These are phyloP conservation scores for Acorus calamus DNA, from an alignment of 106 monocot genomes.

Conservation along the genomic window DNA sequence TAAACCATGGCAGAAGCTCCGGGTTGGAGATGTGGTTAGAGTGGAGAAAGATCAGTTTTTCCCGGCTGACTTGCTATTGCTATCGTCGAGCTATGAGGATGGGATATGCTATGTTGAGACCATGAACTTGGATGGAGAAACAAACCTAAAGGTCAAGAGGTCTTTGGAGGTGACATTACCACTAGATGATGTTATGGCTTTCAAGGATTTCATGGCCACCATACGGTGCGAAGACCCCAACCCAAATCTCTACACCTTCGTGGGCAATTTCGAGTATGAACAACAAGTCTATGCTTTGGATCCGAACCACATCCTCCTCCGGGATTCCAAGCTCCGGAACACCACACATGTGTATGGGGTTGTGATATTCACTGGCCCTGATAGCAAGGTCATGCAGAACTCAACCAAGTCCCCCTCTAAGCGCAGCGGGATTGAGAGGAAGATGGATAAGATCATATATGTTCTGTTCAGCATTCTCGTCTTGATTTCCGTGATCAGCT, in stretches of 20 bases:
- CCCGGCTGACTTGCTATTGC: constrained; percentile 74
- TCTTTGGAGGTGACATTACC: constrained; percentile 74
- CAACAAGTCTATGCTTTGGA: constrained; percentile 63
- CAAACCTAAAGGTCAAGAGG: constrained; percentile 90
- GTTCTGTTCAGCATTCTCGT: constrained; percentile 77
- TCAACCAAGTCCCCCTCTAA: constrained; percentile 78
- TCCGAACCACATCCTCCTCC: constrained; percentile 78
- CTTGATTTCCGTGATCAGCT: constrained; percentile 80
- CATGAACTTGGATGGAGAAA: constrained; percentile 97
- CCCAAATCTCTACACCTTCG: constrained; percentile 76
- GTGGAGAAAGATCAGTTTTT: constrained; percentile 90
- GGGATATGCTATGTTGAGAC: constrained; percentile 97
- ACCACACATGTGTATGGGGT: constrained; percentile 80
- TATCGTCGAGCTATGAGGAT: constrained; percentile 90
- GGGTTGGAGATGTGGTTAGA: constrained; percentile 76
- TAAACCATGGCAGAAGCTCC: constrained; percentile 60
- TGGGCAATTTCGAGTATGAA: constrained; percentile 92
- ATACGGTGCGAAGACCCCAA: constrained; percentile 93
- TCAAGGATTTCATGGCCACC: constrained; percentile 57
- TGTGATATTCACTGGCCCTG: constrained; percentile 88
- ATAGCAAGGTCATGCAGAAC: constrained; percentile 97
- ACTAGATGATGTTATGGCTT: constrained; percentile 54
- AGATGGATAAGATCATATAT: constrained; percentile 89
- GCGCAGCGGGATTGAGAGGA: constrained; percentile 81
- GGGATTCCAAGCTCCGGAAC: constrained; percentile 94